phyloP scores from a whole-genome alignment of 108 stramenopile species.

The Discostella stelligeroides region DNA sequence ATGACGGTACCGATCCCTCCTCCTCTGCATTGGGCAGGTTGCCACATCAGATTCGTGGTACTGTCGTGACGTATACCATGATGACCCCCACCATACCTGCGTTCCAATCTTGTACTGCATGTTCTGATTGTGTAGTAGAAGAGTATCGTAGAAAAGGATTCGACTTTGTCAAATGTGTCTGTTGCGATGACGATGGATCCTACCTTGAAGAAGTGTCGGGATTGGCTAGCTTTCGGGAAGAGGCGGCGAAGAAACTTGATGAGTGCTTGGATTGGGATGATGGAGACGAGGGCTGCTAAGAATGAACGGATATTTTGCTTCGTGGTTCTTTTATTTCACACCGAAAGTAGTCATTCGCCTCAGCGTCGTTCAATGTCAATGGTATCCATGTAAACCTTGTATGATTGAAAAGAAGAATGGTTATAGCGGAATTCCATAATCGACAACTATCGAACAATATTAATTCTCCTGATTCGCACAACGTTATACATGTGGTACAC shows the following conservation, averaged over 20 bases:
- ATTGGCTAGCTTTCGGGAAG: conserved; percentile 59
- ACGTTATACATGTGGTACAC: too few relatives aligned
- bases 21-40: conserved; percentile 72
- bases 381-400: too few relatives aligned
- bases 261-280: conserved; percentile 58
- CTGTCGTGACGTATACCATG: conserved; percentile 88
- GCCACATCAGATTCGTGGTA: conserved; percentile 95
- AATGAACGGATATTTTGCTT: too few relatives aligned
- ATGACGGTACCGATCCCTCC: conserved; percentile 44
- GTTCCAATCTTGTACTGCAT: conserved; percentile 92
- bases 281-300: conserved; percentile 24
- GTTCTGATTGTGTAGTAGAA: conserved; percentile 78
- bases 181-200: conserved; percentile 69
- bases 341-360: too few relatives aligned
- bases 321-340: too few relatives aligned
- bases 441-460: too few relatives aligned
- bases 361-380: too few relatives aligned
- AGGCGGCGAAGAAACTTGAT: conserved; percentile 49
- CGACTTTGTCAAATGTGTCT: conserved; percentile 82
- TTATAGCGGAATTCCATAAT: too few relatives aligned
- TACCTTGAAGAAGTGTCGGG: conserved; percentile 81
- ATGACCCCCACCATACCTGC: conserved; percentile 91
- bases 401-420: too few relatives aligned
- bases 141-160: conserved; percentile 74
- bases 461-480: too few relatives aligned